Conservation (phyloP, 202 grass and related monocot species). For the Setaria italica region DNA sequence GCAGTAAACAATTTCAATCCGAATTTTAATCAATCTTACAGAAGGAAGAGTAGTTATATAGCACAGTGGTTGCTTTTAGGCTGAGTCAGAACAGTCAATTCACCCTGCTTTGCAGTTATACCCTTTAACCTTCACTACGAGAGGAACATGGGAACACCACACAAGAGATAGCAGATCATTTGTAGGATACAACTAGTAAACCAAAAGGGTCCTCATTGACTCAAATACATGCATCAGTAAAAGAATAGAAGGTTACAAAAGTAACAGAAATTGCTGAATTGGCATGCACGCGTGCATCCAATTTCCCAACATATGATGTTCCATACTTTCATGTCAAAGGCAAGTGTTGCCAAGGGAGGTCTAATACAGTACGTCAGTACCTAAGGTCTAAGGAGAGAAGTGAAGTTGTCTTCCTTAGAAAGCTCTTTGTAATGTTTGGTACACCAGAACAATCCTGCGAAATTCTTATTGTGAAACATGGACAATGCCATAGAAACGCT, state of each 20-base stretch:
- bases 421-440: background rate
- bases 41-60: background rate
- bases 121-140: background rate
- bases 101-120: background rate
- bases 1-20: background rate
- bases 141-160: background rate
- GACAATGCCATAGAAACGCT: background rate
- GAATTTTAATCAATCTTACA: background rate
- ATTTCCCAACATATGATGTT: background rate
- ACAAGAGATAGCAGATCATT: background rate
- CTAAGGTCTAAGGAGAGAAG: background rate
- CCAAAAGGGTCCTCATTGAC: background rate
- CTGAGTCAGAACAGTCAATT: background rate
- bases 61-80: background rate
- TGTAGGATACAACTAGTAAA: background rate
- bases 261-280: background rate
- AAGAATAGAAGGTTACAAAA: background rate
- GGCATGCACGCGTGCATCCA: background rate
- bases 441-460: background rate
- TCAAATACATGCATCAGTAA: background rate
- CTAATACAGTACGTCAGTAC: background rate
- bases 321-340: background rate
- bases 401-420: background rate
- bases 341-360: background rate
- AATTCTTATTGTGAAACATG: background rate